These are phyloP conservation scores for Pythium sukuiense DNA, from an alignment of 352 stramenopile genomes.

Conservation along the genomic window DNA sequence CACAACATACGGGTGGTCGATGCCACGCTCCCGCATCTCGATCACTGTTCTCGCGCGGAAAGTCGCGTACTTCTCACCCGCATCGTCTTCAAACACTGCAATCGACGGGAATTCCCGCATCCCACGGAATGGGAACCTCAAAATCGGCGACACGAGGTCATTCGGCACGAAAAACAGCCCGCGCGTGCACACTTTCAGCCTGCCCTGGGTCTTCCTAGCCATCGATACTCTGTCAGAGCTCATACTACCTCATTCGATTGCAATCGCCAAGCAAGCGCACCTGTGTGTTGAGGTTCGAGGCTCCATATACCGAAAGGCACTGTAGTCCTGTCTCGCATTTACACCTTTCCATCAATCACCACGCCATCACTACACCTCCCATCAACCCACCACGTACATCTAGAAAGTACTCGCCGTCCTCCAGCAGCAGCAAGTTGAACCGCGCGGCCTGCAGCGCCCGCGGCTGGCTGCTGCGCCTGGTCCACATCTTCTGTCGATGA, in stretches of 20 bases:
- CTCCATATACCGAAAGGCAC: constrained; percentile 60
- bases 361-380: not conserved
- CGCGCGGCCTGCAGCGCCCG: constrained; percentile 30
- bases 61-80: constrained; percentile 40
- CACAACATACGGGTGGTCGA: constrained; percentile 69
- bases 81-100: constrained; percentile 44
- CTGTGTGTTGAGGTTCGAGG: constrained; percentile 28
- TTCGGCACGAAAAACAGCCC: constrained; percentile 89
- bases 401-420: constrained; percentile 92
- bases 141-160: constrained; percentile 62
- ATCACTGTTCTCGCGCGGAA: constrained; percentile 57
- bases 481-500: constrained; percentile 15
- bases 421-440: constrained; percentile 90
- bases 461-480: constrained; percentile 23
- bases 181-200: constrained; percentile 85
- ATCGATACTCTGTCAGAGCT: not conserved
- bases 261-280: constrained; percentile 9
- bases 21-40: constrained; percentile 74
- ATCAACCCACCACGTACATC: constrained; percentile 43
- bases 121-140: constrained; percentile 79
- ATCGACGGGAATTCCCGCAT: constrained; percentile 54
- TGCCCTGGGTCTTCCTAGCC: constrained; percentile 51
- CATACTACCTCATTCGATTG: not conserved
- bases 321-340: constrained; percentile 49
- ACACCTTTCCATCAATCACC: not conserved